Evolutionary conservation across 805 yeast species (phyloP), one percentile per base, ranked within the genome.

Genomic region (Spathaspora hagerdaliae): DNA sequence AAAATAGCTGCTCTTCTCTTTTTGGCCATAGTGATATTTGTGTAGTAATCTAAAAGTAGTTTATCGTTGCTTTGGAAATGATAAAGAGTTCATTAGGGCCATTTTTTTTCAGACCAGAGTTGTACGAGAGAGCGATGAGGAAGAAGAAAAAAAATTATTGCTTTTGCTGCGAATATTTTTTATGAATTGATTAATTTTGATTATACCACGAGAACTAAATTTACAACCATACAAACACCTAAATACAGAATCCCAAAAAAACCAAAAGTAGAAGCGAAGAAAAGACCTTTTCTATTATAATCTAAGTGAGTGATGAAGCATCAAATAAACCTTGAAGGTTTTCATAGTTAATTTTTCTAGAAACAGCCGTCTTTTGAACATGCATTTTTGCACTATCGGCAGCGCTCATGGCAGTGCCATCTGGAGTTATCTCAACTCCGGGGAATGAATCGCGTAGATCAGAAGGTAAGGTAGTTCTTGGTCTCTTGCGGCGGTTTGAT

Each of bases 1-100:
- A 92, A 73, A 46, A 91, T 77, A 39, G 97, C 97, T 27, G 96
- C 94, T 78, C 97, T 87, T 69, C 87, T 83, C 64, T 83, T 78
- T 65, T 84, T 87, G 32, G 79, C 96, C 98, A 92, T 92, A 15
- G 24, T 5, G 24, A 19, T 19, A 19, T 19, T 19, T 19, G 4
- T 19, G 24, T 19, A 19, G 2, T 19, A 19, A 19, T 19, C 24
- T 19, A 19, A 19, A 19, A 3, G 24, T 19, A 19, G 24, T 19
- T 2, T 19, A 19, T 19, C 24, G 4, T 19, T 19, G 24, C 24
- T 19, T 19, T 19, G 24, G 24, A 19, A 19, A 19, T 5, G 24
- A 19, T 19, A 19, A 19, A 19, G 24, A 19, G 24, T 19, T 19
- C 5, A 19, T 19, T 19, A 5, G 24, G 24, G 24, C 24, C 24